These are phyloP conservation scores for Speleostelium caveatum DNA, from an alignment of 78 protist species.

Conservation along the genomic window DNA sequence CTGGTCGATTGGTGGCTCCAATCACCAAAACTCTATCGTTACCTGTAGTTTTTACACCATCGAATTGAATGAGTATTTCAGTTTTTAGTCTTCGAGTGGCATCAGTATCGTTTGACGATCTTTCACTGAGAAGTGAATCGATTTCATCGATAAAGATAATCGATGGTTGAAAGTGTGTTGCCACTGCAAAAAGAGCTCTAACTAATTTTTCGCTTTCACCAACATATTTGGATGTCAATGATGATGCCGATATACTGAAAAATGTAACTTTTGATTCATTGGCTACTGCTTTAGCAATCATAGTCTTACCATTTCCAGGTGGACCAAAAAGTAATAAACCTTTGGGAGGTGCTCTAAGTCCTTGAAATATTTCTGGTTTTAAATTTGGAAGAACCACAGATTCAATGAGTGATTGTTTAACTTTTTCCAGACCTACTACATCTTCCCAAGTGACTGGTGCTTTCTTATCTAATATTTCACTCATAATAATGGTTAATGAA, in stretches of 20 bases:
- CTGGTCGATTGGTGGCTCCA: constrained; percentile 96
- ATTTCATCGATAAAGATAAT: constrained; percentile 95
- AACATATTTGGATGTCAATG: constrained; percentile 90
- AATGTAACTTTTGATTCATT: constrained; percentile 93
- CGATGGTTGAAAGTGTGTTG: constrained; percentile 82
- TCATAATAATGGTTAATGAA: constrained; percentile 46
- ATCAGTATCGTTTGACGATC: constrained; percentile 79
- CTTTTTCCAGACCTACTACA: constrained; percentile 76
- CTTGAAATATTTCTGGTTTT: constrained; percentile 82
- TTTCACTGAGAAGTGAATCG: constrained; percentile 86
- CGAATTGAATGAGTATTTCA: constrained; percentile 86
- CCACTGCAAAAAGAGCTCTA: constrained; percentile 91
- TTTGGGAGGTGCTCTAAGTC: constrained; percentile 82
- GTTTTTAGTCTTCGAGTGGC: constrained; percentile 87
- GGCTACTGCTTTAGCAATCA: constrained; percentile 97
- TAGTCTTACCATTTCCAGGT: constrained; percentile 90
- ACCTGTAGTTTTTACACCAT: constrained; percentile 66
- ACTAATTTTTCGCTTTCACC: constrained; percentile 94
- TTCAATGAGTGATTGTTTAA: constrained; percentile 82
- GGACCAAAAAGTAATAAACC: constrained; percentile 91
- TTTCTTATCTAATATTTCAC: constrained; percentile 68
- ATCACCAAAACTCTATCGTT: constrained; percentile 73
- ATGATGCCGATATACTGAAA: constrained; percentile 94
- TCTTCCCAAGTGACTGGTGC: constrained; percentile 73
- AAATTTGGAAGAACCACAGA: constrained; percentile 79